Base-by-base conservation (phyloP, 371 early-diverging fungal species). In the Apophysomyces sp. region DNA sequence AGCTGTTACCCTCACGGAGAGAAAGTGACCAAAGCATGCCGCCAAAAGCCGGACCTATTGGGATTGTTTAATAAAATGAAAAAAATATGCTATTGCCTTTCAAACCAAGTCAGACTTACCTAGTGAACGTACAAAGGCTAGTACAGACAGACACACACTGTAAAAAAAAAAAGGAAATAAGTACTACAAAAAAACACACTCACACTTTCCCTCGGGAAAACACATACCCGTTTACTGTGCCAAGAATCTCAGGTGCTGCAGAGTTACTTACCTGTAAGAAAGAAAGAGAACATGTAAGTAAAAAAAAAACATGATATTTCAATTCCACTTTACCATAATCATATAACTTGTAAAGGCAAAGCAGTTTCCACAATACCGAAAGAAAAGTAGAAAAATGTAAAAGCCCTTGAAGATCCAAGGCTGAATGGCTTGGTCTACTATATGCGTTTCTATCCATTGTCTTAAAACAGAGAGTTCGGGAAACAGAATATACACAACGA, bases 11-110 rank as follows among this genome's bases (percentile, higher is more conserved):
- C 41, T 75, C 78, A 5, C 67, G 69, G 2, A 89, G 64, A 3
- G 89, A 89, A 69, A 82, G 82, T 1, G 86, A 82, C 83, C 84
- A 91, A 5, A 91, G 27, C 8, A 81, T 77, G 24, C 89, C 89
- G n/a, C 88, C 87, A 9, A 87, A 56, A 0, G 86, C 83, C 7
- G 91, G 91, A 21, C 67, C 78, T 69, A 68, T 36, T n/a, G n/a
- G n/a, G n/a, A n/a, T n/a, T n/a, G n/a, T n/a, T n/a, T n/a, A n/a
- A n/a, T n/a, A n/a, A n/a, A n/a, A n/a, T n/a, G n/a, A n/a, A n/a
- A n/a, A n/a, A n/a, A n/a, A n/a, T n/a, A n/a, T n/a, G n/a, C n/a
- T n/a, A n/a, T n/a, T n/a, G n/a, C n/a, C n/a, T n/a, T n/a, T n/a
- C n/a, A n/a, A n/a, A n/a, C n/a, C n/a, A n/a, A n/a, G n/a, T n/a